A percentile compares a stretch with the other conserved stretches of the same genome.
phyloP scores from a whole-genome alignment of 1,284 basidiomycete species.

The Malassezia arunalokei region DNA sequence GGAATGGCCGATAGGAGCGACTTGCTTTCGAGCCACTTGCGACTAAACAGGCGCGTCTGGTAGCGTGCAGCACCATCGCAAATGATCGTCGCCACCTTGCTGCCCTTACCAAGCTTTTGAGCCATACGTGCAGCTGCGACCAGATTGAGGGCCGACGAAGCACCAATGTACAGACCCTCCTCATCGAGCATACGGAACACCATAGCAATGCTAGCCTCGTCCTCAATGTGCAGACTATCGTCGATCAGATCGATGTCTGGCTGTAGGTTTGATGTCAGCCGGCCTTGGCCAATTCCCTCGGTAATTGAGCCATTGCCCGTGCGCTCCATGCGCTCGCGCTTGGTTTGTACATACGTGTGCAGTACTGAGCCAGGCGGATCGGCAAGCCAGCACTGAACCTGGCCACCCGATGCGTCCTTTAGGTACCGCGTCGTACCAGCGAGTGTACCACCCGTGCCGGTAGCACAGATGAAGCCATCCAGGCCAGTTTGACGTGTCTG shows the following conservation, averaged over 20 bases:
- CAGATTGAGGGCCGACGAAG: conserved; percentile 86
- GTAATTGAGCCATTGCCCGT: conserved; percentile 81
- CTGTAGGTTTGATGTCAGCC: conserved; percentile 83
- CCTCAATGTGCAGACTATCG: conserved; percentile 73
- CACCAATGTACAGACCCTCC: conserved; percentile 92
- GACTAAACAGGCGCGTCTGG: conserved; percentile 89
- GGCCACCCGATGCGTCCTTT: conserved; percentile 69
- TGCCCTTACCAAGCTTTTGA: conserved; percentile 66
- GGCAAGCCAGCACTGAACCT: conserved; percentile 80
- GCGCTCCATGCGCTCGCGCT: conserved; percentile 62
- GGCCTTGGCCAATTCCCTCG: conserved; percentile 95
- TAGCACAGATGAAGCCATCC: conserved; percentile 83
- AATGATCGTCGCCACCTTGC: conserved; percentile 72
- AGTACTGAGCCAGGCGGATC: conserved; percentile 93
- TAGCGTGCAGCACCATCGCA: conserved; percentile 94
- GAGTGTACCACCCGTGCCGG: conserved; percentile 89
- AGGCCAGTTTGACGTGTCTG: conserved; percentile 62
- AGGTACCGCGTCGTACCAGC: conserved; percentile 76
- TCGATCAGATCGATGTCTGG: conserved; percentile 66
- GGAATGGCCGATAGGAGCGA: conserved; percentile 70
- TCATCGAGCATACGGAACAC: conserved; percentile 81
- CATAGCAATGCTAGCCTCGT: conserved; percentile 83
- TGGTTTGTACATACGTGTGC: conserved; percentile 70
- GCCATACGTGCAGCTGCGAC: conserved; percentile 84
- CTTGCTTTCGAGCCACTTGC: conserved; percentile 79